Conservation (phyloP, 192 early-diverging fungal species). For the Thoreauomyces humboldtii region DNA sequence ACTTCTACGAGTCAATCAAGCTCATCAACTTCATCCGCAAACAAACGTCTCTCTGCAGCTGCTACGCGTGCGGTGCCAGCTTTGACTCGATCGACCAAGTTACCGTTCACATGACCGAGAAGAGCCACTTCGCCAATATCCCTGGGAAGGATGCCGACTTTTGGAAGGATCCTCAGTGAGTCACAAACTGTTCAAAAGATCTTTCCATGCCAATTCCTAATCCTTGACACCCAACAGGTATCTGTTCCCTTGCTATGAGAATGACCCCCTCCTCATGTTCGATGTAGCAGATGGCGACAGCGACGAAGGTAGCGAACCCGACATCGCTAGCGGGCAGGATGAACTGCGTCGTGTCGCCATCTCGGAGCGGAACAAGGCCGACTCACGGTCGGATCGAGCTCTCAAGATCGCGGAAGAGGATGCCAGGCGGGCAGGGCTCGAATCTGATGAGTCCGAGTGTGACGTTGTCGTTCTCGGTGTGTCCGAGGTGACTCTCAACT, state of each 20-base stretch:
- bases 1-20: constrained; percentile 81
- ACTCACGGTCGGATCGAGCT: not conserved
- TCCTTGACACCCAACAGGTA: constrained; percentile 19
- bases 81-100: constrained; percentile 51
- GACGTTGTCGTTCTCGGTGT: constrained; percentile 18
- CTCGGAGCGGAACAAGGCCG: constrained; percentile 1
- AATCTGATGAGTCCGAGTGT: constrained; percentile 1
- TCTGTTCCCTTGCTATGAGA: constrained; percentile 77
- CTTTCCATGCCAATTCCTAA: constrained; percentile 15
- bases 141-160: constrained; percentile 30
- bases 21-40: constrained; percentile 85
- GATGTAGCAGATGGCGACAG: constrained; percentile 61
- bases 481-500: constrained; percentile 1
- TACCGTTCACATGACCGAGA: constrained; percentile 55
- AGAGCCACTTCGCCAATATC: constrained; percentile 23
- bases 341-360: constrained; percentile 16
- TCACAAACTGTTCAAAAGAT: not conserved
- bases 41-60: constrained; percentile 56
- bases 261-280: constrained; percentile 81
- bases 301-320: not conserved
- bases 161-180: constrained; percentile 74
- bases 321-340: constrained; percentile 1
- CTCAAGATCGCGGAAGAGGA: not conserved
- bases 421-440: not conserved
- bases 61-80: constrained; percentile 65